Evolutionary conservation across 306 rosid genomes (phyloP).

Genomic region (Pterocarpus santalinus): DNA sequence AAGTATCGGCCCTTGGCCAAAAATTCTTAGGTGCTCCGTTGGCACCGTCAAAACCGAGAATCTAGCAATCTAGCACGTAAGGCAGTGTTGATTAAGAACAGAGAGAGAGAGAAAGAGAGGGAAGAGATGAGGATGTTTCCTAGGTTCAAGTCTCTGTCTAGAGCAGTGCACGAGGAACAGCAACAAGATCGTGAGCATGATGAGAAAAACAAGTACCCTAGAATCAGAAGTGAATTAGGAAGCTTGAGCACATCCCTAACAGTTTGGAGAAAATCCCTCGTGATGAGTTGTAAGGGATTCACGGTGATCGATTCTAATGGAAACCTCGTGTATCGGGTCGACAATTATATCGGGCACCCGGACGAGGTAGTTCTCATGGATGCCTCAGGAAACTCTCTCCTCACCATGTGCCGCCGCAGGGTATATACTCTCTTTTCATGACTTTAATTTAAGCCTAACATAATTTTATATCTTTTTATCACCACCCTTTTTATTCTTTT

Average conservation of each 20-base stretch:
- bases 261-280: slow-evolving; percentile 86
- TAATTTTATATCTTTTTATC: background rate
- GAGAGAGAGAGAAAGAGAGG: background rate
- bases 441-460: background rate
- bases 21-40: background rate
- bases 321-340: slow-evolving; percentile 78
- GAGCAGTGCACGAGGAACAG: slow-evolving; percentile 71
- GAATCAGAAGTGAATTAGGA: slow-evolving; percentile 1
- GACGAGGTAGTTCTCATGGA: slow-evolving; percentile 80
- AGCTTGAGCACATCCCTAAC: slow-evolving; percentile 56
- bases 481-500: background rate
- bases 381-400: slow-evolving; percentile 72
- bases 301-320: slow-evolving; percentile 78
- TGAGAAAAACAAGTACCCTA: slow-evolving; percentile 30
- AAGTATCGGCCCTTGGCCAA: background rate
- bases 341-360: slow-evolving; percentile 68
- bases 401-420: slow-evolving; percentile 75
- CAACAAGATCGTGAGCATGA: slow-evolving; percentile 21
- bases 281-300: slow-evolving; percentile 78
- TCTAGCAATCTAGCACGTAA: background rate
- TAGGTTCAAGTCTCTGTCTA: slow-evolving; percentile 59
- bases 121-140: slow-evolving; percentile 51
- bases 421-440: slow-evolving; percentile 37
- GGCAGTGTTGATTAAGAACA: background rate
- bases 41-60: background rate